phyloP scores from a whole-genome alignment of 768 basidiomycete species.

The Tricholoma hemisulphureum region DNA sequence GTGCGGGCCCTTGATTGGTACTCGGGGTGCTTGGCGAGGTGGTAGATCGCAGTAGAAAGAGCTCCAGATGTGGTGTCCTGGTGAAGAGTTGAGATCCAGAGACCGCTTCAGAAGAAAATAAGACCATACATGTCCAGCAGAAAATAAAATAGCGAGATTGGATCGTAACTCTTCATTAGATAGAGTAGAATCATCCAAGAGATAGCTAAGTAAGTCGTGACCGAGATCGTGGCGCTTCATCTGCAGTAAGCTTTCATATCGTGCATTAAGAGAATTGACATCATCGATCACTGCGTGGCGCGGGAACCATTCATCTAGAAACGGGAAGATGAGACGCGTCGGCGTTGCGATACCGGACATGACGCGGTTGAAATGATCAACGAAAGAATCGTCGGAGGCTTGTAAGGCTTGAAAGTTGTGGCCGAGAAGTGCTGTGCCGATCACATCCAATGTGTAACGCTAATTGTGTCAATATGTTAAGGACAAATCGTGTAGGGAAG shows the following conservation, averaged over 20 bases:
- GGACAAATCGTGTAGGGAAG: not conserved
- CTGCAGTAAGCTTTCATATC: conserved; percentile 26
- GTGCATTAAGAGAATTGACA: conserved; percentile 28
- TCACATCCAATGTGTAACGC: conserved; percentile 36
- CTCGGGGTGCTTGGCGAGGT: conserved; percentile 36
- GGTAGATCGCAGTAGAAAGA: conserved; percentile 35
- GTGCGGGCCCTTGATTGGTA: conserved; percentile 34
- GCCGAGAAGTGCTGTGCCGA: conserved; percentile 36
- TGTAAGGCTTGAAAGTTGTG: conserved; percentile 38
- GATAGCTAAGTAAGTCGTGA: conserved; percentile 34
- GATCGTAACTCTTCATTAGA: conserved; percentile 33
- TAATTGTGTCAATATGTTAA: conserved; percentile 4
- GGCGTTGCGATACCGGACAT: conserved; percentile 37
- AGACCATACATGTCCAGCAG: conserved; percentile 37
- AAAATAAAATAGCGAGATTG: conserved; percentile 39
- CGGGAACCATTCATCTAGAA: conserved; percentile 30
- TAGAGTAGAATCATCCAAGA: conserved; percentile 32
- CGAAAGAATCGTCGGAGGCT: conserved; percentile 31
- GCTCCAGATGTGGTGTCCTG: conserved; percentile 41
- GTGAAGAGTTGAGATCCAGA: not conserved
- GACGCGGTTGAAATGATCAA: conserved; percentile 34
- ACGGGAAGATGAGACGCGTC: conserved; percentile 31
- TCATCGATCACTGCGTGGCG: conserved; percentile 26
- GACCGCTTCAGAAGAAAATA: too few species aligned
- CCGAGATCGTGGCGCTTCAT: conserved; percentile 31